A percentile compares a stretch with the other conserved stretches of the same genome.
Evolutionary conservation across 352 stramenopile species (phyloP).

Genomic region (Pythium sp.): DNA sequence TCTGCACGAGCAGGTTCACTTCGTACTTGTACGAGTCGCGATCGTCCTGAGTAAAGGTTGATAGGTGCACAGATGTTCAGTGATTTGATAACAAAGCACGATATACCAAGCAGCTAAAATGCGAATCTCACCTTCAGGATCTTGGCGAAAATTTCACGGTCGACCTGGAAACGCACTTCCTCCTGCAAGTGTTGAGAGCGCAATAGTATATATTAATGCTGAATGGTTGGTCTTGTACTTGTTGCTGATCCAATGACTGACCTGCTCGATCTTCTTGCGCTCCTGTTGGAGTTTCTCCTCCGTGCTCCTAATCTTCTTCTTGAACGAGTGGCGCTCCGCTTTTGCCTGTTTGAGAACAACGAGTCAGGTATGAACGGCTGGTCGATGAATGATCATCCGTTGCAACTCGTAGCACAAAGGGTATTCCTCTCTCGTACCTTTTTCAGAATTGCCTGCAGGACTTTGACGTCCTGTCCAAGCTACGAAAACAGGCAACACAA

Average conservation of each 20-base stretch:
- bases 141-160: slow-evolving; percentile 84
- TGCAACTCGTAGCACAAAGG: not conserved
- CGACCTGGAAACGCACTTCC: slow-evolving; percentile 75
- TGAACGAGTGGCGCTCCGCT: slow-evolving; percentile 73
- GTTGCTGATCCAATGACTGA: slow-evolving; percentile 2
- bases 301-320: slow-evolving; percentile 72
- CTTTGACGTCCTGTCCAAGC: slow-evolving; percentile 70
- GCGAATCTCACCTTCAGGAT: slow-evolving; percentile 55
- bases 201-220: not conserved
- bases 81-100: not conserved
- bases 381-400: too few species aligned
- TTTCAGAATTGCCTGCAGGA: slow-evolving; percentile 71
- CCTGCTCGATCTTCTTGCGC: slow-evolving; percentile 70
- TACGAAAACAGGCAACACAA: slow-evolving; percentile 16
- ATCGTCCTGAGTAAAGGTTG: slow-evolving; percentile 43
- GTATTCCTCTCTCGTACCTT: slow-evolving; percentile 31
- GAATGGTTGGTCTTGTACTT: too few species aligned
- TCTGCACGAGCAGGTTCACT: slow-evolving; percentile 65
- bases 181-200: slow-evolving; percentile 29
- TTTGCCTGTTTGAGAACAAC: slow-evolving; percentile 39
- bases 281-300: slow-evolving; percentile 62
- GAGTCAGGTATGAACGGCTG: not conserved
- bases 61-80: not conserved
- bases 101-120: too few species aligned
- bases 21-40: slow-evolving; percentile 73